A percentile compares a stretch with the other conserved stretches of the same genome.
These are phyloP conservation scores for Boechera divaricarpa DNA, from an alignment of 345 rosid species.

Conservation along the genomic window DNA sequence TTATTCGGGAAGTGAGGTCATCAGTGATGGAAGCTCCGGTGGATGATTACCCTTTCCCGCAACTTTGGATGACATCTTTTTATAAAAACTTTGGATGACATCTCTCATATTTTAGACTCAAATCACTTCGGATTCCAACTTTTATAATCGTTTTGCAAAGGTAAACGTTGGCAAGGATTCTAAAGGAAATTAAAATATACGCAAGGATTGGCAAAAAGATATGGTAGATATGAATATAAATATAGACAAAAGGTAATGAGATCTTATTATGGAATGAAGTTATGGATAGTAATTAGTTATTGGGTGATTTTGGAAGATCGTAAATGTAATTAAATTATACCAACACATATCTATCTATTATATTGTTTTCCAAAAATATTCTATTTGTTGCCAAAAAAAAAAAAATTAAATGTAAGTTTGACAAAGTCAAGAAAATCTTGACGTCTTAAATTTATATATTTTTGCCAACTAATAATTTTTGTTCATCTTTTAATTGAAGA, in stretches of 20 bases:
- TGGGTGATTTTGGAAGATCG: background rate
- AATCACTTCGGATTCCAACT: background rate
- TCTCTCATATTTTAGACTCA: background rate
- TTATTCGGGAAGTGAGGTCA: slow-evolving; percentile 12
- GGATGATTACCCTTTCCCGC: background rate
- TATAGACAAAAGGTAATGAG: background rate
- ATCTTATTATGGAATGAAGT: background rate
- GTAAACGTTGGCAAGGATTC: background rate
- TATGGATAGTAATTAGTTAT: background rate
- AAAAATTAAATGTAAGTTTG: background rate
- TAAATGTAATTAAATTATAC: background rate
- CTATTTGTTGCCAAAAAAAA: background rate
- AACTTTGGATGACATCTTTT: background rate
- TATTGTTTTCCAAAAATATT: background rate
- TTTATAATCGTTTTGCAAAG: background rate
- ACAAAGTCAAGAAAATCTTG: background rate
- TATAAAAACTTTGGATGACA: background rate
- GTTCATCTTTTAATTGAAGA: background rate
- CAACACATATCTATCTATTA: background rate
- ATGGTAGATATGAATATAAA: background rate
- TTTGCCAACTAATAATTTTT: background rate
- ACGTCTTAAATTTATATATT: background rate
- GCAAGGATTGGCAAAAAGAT: background rate
- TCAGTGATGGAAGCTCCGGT: background rate
- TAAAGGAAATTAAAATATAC: background rate